A percentile compares a stretch with the other conserved stretches of the same genome.
Conservation (phyloP, 1,284 basidiomycete genomes). For the Moesziomyces antarcticus region DNA sequence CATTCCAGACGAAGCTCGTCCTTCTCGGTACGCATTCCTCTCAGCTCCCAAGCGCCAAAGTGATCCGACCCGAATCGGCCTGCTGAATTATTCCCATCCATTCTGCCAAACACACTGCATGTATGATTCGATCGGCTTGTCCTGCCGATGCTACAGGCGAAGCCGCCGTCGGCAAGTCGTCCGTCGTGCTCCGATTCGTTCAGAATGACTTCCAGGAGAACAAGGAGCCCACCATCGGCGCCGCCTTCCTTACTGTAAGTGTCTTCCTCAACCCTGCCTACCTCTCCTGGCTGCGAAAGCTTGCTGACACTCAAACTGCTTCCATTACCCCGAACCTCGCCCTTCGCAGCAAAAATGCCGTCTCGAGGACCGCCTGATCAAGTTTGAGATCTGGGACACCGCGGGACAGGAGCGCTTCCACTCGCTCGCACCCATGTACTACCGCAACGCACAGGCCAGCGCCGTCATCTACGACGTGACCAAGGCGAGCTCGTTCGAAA, state of each 20-base stretch:
- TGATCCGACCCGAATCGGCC: not conserved
- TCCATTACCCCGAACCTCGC: not conserved
- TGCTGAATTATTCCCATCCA: not conserved
- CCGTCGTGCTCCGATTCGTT: conserved; percentile 96
- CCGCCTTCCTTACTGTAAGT: conserved; percentile 76
- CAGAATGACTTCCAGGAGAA: conserved; percentile 93
- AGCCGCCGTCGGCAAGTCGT: conserved; percentile 99
- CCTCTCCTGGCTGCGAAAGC: not conserved
- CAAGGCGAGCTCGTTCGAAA: conserved; percentile 88
- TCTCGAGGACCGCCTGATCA: conserved; percentile 76
- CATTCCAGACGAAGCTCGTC: conserved; percentile 68
- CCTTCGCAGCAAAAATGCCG: conserved; percentile 73
- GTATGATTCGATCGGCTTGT: not conserved
- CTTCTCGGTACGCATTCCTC: conserved; percentile 49
- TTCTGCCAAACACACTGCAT: not conserved
- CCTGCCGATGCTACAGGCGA: conserved; percentile 75
- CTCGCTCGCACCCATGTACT: conserved; percentile 95
- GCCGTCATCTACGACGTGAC: conserved; percentile 98
- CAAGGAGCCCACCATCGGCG: conserved; percentile 98
- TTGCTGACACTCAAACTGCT: not conserved
- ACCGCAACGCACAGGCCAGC: conserved; percentile 96
- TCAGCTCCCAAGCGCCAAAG: not conserved
- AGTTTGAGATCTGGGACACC: conserved; percentile 97
- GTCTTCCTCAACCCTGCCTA: not conserved
- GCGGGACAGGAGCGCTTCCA: conserved; percentile 95